Base-by-base conservation (phyloP, 345 rosid species). In the Garcia nutans region DNA sequence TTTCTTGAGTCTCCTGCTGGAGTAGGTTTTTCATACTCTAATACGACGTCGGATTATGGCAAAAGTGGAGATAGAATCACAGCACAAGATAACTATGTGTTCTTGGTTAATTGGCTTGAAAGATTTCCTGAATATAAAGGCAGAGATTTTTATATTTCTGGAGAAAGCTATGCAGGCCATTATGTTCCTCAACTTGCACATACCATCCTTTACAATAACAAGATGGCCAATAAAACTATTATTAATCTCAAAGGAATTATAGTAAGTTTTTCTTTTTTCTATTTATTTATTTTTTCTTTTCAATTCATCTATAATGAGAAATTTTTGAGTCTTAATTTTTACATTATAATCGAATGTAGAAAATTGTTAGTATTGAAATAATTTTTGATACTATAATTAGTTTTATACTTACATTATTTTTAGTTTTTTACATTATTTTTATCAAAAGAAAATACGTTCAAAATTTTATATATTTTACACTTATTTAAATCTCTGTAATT, bases 1-100 rank as follows among this genome's bases (percentile, higher is more conserved):
- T 85, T 85, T 71, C 12, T 85, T 23, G 88, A 85, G 70, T 78
- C 88, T 3, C 88, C 86, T 1, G 86, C 86, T 3, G 88, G 88
- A 16, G 85, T 82, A 3, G 88, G 88, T 10, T 85, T 85, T 78
- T 85, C 88, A 0, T 82, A 82, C 54, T 82, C 84, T 3, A 85
- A 78, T 19, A 78, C 64, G 19, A 62, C 85, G 12, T 79, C 83
- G 1, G 86, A 80, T 59, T 83, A 85, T 24, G 6, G 8, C 0
- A 26, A 7, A 3, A 78, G 12, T 2, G 84, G 88, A 42, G 84
- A 86, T 11, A 62, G 20, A 13, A 77, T 16, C 3, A 80, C 86
- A 0, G 85, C 85, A 0, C 71, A 62, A 26, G 85, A 79, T 45
- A 72, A 81, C 47, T 73, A 79, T 68, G 60, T 76, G 6, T 86